Conservation (phyloP, 106 monocot species). For the Cymbidium sinense region DNA sequence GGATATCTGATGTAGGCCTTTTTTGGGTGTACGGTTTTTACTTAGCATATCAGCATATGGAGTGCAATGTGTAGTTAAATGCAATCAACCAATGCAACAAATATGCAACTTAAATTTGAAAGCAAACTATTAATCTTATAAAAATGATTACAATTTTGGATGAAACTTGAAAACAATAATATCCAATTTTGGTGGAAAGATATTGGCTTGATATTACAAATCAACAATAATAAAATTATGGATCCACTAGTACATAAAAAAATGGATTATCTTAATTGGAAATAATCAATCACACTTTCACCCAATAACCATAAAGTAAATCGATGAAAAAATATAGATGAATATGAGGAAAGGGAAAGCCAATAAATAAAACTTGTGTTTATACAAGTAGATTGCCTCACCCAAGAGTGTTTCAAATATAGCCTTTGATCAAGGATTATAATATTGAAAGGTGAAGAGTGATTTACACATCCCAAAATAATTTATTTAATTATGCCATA, state of each 20-base stretch:
- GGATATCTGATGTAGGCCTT: background rate
- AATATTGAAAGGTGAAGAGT: background rate
- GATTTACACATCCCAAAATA: background rate
- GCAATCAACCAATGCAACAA: background rate
- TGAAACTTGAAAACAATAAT: background rate
- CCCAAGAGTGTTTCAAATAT: background rate
- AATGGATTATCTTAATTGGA: background rate
- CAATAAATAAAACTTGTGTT: background rate
- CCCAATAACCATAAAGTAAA: background rate
- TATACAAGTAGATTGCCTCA: background rate
- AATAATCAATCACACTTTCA: background rate
- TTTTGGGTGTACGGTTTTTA: background rate
- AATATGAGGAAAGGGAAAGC: background rate
- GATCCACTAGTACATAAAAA: background rate
- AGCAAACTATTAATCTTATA: background rate
- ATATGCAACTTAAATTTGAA: background rate
- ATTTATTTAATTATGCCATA: background rate
- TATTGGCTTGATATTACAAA: background rate
- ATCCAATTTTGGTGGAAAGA: background rate
- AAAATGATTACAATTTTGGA: background rate
- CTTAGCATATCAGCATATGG: background rate
- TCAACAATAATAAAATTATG: background rate
- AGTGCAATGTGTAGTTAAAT: background rate
- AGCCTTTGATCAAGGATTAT: background rate
- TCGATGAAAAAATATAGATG: background rate